Evolutionary conservation across 768 basidiomycete genomes (phyloP), one percentile per base, ranked within the genome.

Genomic region (Candolleomyces eurysporus): DNA sequence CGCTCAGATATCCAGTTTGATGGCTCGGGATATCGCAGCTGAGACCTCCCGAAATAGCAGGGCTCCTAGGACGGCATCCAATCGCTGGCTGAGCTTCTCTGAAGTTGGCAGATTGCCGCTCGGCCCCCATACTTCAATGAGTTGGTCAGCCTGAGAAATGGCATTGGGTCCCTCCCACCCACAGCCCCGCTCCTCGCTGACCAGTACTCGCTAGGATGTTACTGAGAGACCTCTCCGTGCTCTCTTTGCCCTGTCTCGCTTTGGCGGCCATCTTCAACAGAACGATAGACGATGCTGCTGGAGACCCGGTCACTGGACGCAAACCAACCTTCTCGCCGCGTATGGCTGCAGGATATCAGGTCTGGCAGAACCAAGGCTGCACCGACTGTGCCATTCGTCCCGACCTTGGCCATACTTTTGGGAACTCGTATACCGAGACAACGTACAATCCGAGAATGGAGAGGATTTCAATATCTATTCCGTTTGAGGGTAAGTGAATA

Each of bases 241-340:
- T 36, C 11, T 5, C 6, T 36, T 11, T 36, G 6, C 11, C 45
- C 16, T 21, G 19, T 17, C 17, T 46, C 17, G 45, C 19, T 17
- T 14, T 17, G 39, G 69, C 71, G 17, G 45, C 45, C 16, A 59
- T 70, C 16, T 65, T 66, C 11, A 75, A 75, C 60, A 53, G 67
- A 21, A 75, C 74, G 1, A 75, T 77, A 32, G 76, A 77, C 53
- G 76, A 77, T 62, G 65, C 65, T 10, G 63, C 65, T 52, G 75
- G 75, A 16, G 76, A 77, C 57, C 64, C 65, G 4, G 61, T 59
- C 22, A 75, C 73, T 16, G 67, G 69, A 5, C 31, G 51, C 11
- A 59, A 48, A 8, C 72, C 72, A n/a, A 63, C 60, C 10, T 77
- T 69, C 61, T 16, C 54, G 0, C 76, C 76, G 0, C 0, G 60